Base-by-base conservation (phyloP, 2,329 filamentous ascomycete species). In the Biscogniauxia sp. region DNA sequence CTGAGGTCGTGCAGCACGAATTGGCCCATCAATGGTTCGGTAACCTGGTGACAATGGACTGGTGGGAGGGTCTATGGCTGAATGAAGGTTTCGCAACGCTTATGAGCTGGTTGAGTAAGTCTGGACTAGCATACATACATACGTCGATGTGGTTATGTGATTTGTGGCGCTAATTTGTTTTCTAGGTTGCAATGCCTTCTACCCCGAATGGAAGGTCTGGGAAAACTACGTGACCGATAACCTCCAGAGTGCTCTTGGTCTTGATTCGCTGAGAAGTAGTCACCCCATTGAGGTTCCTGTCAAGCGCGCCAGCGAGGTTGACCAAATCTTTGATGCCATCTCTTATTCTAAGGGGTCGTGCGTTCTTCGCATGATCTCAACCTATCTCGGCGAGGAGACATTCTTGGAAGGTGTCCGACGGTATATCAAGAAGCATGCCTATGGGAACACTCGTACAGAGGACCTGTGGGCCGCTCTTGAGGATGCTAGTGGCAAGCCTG, bases 141-240 rank as follows among this genome's bases (percentile, higher is more conserved):
- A 41, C 51, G 15, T 20, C 2, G 49, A n/a, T 20, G 11, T 51
- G 15, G 41, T 25, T n/a, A 45, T n/a, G 28, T 8, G 3, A 20
- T 25, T 37, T 19, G 13, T 23, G 15, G 5, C 37, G 23, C 61
- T 66, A 61, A 66, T 51, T 3, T 32, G 52, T 15, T 95, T 95
- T 78, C 93, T 91, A 73, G 71, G 71, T 51, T 96, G 92, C 83
- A 94, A 98, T 75, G 85, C 85, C 60, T 97, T 98, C 81, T 98
- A 93, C 78, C 94, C 94, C 8, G 94, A 98, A 76, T 98, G 94
- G 94, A 96, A 96, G 78, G 92, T 98, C 15, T 98, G 94, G 94
- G 87, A 98, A 77, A 89, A 88, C 26, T 98, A 97, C 74, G 93
- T 98, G 59, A 93, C 91, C 32, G 93, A 97, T 72, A 96, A 92